Percentiles rank a stretch among this genome's conserved stretches.
Evolutionary conservation across 106 monocot species (phyloP).

Genomic region (Apostasia shenzhenica): DNA sequence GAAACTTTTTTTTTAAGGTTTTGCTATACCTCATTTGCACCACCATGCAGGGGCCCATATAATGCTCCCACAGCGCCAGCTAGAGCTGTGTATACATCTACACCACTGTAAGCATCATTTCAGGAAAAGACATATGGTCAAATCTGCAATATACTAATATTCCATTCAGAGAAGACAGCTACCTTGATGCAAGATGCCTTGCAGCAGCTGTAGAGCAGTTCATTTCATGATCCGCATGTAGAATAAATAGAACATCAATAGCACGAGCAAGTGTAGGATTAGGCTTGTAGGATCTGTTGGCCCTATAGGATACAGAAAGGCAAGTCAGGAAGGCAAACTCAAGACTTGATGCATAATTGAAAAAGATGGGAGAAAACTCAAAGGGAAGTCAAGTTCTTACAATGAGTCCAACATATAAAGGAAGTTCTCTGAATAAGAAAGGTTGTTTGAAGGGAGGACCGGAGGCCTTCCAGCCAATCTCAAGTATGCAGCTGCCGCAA

Average conservation of each 20-base stretch:
- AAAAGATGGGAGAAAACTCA: too few relatives aligned
- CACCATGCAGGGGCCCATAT: constrained; percentile 97
- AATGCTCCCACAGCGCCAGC: constrained; percentile 93
- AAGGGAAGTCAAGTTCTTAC: constrained; percentile 31
- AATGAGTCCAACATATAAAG: constrained; percentile 95
- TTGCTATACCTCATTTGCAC: constrained; percentile 87
- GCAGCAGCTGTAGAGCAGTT: constrained; percentile 96
- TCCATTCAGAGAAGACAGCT: neutral
- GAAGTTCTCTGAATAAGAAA: constrained; percentile 96
- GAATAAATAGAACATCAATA: constrained; percentile 80
- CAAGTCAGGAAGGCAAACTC: constrained; percentile 2
- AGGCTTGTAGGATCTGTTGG: constrained; percentile 70
- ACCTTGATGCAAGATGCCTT: constrained; percentile 97
- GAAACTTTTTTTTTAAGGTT: neutral
- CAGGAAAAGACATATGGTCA: neutral
- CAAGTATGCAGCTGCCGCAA: constrained; percentile 91
- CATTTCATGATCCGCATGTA: constrained; percentile 98
- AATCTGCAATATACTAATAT: neutral
- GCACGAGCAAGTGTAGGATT: constrained; percentile 79
- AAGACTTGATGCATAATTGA: too few relatives aligned
- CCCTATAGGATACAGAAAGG: constrained; percentile 35
- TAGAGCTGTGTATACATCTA: constrained; percentile 96
- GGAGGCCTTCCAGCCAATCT: constrained; percentile 88
- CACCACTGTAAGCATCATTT: constrained; percentile 38
- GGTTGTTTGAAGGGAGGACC: constrained; percentile 76